These are phyloP conservation scores for Erucastrum elatum DNA, from an alignment of 345 rosid genomes.

Conservation along the genomic window DNA sequence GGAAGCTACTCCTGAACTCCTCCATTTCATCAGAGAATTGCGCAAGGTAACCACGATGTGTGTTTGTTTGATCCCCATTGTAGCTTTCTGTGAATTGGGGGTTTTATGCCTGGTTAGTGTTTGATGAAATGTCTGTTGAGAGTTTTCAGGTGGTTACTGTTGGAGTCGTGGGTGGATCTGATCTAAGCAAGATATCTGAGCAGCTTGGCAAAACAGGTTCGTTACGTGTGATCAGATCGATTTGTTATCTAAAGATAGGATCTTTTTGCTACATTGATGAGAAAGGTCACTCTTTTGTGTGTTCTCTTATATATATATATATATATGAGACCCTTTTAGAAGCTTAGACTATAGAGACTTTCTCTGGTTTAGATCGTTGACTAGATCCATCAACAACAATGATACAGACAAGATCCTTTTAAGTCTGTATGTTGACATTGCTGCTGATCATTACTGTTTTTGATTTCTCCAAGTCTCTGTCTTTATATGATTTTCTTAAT, in stretches of 20 bases:
- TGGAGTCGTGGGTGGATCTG: conserved; percentile 98
- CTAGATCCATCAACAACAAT: conserved; percentile 5
- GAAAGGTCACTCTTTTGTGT: background rate
- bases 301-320: background rate
- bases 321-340: background rate
- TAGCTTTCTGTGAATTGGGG: background rate
- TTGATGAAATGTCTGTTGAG: conserved; percentile 28
- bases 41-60: conserved; percentile 75
- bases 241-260: background rate
- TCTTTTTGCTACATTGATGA: background rate
- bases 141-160: conserved; percentile 68
- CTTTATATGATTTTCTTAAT: background rate
- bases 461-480: conserved; percentile 1
- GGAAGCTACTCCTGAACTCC: conserved; percentile 54
- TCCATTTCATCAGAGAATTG: conserved; percentile 71
- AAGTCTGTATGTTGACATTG: background rate
- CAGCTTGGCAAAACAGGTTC: conserved; percentile 90
- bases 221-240: conserved; percentile 14
- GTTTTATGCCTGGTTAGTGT: conserved; percentile 23
- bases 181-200: conserved; percentile 83
- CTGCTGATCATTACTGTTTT: conserved; percentile 10
- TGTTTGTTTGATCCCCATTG: conserved; percentile 15
- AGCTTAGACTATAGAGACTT: background rate
- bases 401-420: background rate
- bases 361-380: conserved; percentile 9